Conservation (phyloP, 352 stramenopile species). For the Globisporangium cederbergense region DNA sequence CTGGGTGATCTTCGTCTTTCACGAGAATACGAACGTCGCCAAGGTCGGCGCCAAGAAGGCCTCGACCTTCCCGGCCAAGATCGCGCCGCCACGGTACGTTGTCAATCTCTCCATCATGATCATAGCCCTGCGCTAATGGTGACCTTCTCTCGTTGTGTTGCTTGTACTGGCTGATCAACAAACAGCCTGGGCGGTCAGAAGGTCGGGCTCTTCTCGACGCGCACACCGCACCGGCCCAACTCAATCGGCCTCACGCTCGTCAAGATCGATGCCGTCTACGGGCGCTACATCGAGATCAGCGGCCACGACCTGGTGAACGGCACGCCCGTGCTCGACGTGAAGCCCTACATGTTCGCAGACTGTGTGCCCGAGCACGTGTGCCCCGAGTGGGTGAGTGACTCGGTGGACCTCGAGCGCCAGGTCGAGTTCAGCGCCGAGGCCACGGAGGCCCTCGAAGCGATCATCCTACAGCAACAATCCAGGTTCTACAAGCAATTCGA, state of each 20-base stretch:
- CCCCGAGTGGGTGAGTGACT: slow-evolving; percentile 66
- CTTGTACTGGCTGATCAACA: too few species aligned
- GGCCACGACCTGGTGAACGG: slow-evolving; percentile 94
- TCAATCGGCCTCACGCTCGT: slow-evolving; percentile 91
- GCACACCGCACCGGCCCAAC: slow-evolving; percentile 96
- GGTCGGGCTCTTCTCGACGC: slow-evolving; percentile 94
- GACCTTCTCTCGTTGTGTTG: not conserved
- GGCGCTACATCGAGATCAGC: slow-evolving; percentile 85
- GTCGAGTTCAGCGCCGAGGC: slow-evolving; percentile 58
- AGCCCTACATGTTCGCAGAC: slow-evolving; percentile 95
- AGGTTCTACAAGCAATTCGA: slow-evolving; percentile 61
- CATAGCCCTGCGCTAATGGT: not conserved
- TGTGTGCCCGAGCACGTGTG: slow-evolving; percentile 51
- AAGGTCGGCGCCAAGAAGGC: slow-evolving; percentile 38
- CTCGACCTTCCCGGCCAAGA: slow-evolving; percentile 77
- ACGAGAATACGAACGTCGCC: slow-evolving; percentile 87
- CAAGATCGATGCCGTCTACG: slow-evolving; percentile 86
- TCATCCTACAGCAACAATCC: slow-evolving; percentile 42
- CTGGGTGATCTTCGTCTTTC: slow-evolving; percentile 91
- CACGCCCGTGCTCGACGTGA: slow-evolving; percentile 98
- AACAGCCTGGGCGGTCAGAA: slow-evolving; percentile 68
- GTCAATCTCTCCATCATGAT: not conserved
- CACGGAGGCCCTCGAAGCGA: slow-evolving; percentile 28
- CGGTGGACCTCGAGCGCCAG: slow-evolving; percentile 39
- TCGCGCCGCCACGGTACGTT: slow-evolving; percentile 52